Percentiles rank a stretch among this genome's conserved stretches.
Conservation (phyloP, 163 green algal genomes). For the Prototheca wickerhamii region DNA sequence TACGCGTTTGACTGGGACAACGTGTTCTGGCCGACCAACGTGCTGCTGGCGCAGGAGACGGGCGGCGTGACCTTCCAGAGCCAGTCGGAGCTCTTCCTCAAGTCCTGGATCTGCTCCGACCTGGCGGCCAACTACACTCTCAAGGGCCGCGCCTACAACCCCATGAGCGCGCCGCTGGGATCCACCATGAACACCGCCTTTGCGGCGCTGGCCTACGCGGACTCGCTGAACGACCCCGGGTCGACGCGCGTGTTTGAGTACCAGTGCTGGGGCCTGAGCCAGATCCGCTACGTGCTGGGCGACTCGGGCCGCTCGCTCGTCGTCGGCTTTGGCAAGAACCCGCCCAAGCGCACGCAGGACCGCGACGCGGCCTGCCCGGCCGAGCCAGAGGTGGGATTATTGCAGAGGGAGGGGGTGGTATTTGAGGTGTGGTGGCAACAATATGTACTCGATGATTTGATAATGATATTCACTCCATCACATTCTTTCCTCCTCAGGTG, state of each 20-base stretch:
- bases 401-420: background rate
- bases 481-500: conserved; percentile 2
- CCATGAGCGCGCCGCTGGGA: conserved; percentile 23
- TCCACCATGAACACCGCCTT: conserved; percentile 40
- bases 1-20: conserved; percentile 55
- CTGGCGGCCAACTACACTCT: conserved; percentile 42
- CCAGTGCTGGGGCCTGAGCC: conserved; percentile 37
- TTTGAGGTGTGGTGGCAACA: background rate
- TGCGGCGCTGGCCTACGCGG: conserved; percentile 35
- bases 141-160: conserved; percentile 45
- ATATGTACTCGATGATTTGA: too few relatives aligned
- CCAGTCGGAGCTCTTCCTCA: conserved; percentile 32
- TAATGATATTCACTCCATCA: too few relatives aligned
- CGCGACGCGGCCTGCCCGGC: conserved; percentile 32
- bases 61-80: conserved; percentile 33
- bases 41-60: conserved; percentile 49
- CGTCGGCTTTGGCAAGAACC: conserved; percentile 34
- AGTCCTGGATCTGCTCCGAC: conserved; percentile 43
- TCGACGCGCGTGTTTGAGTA: conserved; percentile 17
- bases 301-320: conserved; percentile 33
- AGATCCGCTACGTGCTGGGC: conserved; percentile 50
- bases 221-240: conserved; percentile 5
- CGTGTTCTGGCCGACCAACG: conserved; percentile 41
- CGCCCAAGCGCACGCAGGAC: conserved; percentile 40
- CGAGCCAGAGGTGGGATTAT: conserved; percentile 8